A percentile compares a stretch with the other conserved stretches of the same genome.
phyloP scores from a whole-genome alignment of 805 yeast genomes.

The Suhomyces vadensis region DNA sequence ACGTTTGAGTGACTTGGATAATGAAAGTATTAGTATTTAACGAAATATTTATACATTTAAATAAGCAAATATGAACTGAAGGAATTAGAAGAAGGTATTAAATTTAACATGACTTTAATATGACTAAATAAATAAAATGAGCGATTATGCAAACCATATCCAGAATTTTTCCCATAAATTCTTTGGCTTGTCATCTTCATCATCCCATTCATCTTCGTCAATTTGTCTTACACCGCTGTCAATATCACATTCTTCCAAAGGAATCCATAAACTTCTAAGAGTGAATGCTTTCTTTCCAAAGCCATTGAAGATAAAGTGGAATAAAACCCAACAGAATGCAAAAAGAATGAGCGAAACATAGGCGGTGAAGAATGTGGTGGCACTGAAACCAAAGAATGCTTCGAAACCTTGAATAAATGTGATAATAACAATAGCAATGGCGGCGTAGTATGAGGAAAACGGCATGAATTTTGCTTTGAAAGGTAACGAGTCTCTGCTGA shows the following conservation, averaged over 20 bases:
- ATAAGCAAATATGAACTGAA: neutral
- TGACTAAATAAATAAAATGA: no score
- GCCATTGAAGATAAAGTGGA: conserved; percentile 54
- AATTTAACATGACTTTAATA: no score
- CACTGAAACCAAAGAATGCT: conserved; percentile 57
- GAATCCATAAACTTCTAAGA: conserved; percentile 43
- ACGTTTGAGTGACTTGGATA: no score
- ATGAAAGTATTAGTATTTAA: no score
- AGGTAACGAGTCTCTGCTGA: conserved; percentile 68
- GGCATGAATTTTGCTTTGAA: conserved; percentile 77
- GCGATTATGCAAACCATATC: conserved; percentile 26
- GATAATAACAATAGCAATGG: conserved; percentile 53
- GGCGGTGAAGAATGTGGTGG: conserved; percentile 62
- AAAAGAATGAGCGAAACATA: conserved; percentile 70
- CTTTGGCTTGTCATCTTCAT: conserved; percentile 48
- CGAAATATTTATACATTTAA: neutral
- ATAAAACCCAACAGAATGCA: conserved; percentile 52
- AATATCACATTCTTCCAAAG: conserved; percentile 64
- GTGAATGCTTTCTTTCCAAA: conserved; percentile 28
- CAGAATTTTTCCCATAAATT: conserved; percentile 58
- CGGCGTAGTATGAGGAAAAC: conserved; percentile 61
- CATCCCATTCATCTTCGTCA: conserved; percentile 60
- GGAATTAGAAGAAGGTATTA: neutral
- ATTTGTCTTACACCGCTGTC: conserved; percentile 65
- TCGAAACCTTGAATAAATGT: conserved; percentile 72